Evolutionary conservation across 2,329 filamentous ascomycete genomes (phyloP), one percentile per base, ranked within the genome.

Genomic region (Fulvia fulva): DNA sequence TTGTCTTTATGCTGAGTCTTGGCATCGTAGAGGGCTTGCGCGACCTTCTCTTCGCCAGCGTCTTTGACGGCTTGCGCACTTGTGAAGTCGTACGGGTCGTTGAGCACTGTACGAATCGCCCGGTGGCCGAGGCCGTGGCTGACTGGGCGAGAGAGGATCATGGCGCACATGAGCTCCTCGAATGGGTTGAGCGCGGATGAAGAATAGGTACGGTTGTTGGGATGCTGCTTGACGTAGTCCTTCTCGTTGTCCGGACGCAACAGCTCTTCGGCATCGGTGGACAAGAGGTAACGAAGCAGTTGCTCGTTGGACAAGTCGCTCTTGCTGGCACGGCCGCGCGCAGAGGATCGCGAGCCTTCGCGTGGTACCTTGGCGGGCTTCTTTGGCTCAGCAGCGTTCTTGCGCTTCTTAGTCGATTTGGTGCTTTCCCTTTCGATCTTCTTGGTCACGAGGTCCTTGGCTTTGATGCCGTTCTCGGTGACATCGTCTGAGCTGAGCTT

Each of bases 1-100:
- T 79, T 79, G 60, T 74, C 75, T 56, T 77, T 75, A 59, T 79
- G 76, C 66, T 79, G 76, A 6, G 76, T 79, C 28, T 69, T 62
- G 32, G 77, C 76, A 55, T 75, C 73, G 59, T 71, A 70, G 37
- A 80, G 62, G 2, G 76, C 74, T 66, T 78, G 62, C 30, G 68
- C 68, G 3, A 71, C 64, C 47, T 71, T 74, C 53, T 78, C 71
- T 1, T 67, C 62, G 0, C 75, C 75, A 1, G 73, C 75, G 16
- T 73, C 67, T 22, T 68, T 62, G 22, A 78, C 70, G 3, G 70
- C 65, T 19, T 65, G 64, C 7, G 73, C 69, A 9, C 58, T 68
- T n/a, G 53, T 71, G 66, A 75, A 72, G 11, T 67, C 66, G 65
- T 78, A 77, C 0, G 77, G 77, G 12, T 69, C 63, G 59, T 78